Evolutionary conservation across 2,329 filamentous ascomycete genomes (phyloP).

Genomic region (Berkeleyomyces rouxiae): DNA sequence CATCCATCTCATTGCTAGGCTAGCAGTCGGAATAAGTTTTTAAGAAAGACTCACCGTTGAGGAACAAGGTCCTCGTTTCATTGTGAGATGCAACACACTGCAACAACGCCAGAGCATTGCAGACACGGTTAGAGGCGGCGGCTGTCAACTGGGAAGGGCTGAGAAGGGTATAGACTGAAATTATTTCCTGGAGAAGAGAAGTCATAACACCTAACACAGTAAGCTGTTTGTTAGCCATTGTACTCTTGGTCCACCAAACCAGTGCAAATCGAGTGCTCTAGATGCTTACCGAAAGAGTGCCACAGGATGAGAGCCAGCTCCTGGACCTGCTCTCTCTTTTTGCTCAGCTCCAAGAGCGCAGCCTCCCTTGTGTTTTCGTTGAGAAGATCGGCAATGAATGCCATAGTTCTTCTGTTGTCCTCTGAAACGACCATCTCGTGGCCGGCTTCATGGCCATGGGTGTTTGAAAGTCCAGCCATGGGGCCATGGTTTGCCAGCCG

Average conservation of each 20-base stretch:
- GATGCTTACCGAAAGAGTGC: slow-evolving; percentile 74
- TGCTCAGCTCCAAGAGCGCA: slow-evolving; percentile 86
- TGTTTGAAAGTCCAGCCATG: slow-evolving; percentile 23
- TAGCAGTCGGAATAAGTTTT: background rate
- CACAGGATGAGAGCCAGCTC: slow-evolving; percentile 91
- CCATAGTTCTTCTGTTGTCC: slow-evolving; percentile 82
- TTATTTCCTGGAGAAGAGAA: slow-evolving; percentile 91
- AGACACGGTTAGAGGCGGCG: slow-evolving; percentile 92
- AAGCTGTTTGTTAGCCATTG: background rate
- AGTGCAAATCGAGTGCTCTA: background rate
- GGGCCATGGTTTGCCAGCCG: slow-evolving; percentile 46
- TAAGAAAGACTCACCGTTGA: slow-evolving; percentile 53
- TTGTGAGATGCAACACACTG: slow-evolving; percentile 97
- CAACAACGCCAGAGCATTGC: slow-evolving; percentile 85
- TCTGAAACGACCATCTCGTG: slow-evolving; percentile 57
- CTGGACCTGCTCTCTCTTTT: slow-evolving; percentile 95
- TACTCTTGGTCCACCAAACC: background rate
- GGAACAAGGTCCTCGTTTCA: slow-evolving; percentile 81
- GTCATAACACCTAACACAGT: slow-evolving; percentile 73
- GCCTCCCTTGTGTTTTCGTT: slow-evolving; percentile 77
- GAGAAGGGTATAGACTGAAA: slow-evolving; percentile 90
- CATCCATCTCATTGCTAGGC: background rate
- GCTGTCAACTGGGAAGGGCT: slow-evolving; percentile 95
- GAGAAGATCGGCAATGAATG: slow-evolving; percentile 81
- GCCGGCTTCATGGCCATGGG: slow-evolving; percentile 36